Conservation (phyloP, 108 stramenopile genomes). For the Fragilariopsis cylindrus region DNA sequence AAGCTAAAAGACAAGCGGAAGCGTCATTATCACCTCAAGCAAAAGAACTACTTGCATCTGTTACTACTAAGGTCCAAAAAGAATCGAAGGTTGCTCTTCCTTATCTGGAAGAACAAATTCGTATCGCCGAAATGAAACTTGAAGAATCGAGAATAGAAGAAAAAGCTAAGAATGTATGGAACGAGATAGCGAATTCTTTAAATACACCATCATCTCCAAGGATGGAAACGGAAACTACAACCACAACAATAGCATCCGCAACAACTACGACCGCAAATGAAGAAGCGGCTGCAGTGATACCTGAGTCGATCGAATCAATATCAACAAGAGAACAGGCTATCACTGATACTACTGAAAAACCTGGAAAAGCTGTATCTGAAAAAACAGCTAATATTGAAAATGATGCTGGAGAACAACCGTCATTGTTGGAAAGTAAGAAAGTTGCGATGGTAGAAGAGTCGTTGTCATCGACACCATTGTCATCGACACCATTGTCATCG, state of each 20-base stretch:
- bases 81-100: constrained; percentile 17
- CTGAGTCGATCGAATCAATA: neutral
- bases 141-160: constrained; percentile 10
- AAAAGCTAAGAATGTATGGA: constrained; percentile 12
- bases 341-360: neutral
- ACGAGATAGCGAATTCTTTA: neutral
- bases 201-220: neutral
- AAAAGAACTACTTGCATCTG: constrained; percentile 8
- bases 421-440: neutral
- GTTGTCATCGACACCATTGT: neutral
- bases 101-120: constrained; percentile 26
- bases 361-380: neutral
- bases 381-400: neutral
- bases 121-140: constrained; percentile 20
- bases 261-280: neutral
- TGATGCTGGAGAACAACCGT: neutral
- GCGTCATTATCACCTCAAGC: constrained; percentile 1
- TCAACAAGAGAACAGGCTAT: too few species aligned
- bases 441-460: neutral
- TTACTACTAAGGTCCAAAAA: constrained; percentile 11
- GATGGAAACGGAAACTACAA: neutral
- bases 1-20: constrained; percentile 1
- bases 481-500: neutral
- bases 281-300: neutral
- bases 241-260: neutral